phyloP scores from a whole-genome alignment of 148 eudicot genomes.

The Rhododendron ferrugineum region DNA sequence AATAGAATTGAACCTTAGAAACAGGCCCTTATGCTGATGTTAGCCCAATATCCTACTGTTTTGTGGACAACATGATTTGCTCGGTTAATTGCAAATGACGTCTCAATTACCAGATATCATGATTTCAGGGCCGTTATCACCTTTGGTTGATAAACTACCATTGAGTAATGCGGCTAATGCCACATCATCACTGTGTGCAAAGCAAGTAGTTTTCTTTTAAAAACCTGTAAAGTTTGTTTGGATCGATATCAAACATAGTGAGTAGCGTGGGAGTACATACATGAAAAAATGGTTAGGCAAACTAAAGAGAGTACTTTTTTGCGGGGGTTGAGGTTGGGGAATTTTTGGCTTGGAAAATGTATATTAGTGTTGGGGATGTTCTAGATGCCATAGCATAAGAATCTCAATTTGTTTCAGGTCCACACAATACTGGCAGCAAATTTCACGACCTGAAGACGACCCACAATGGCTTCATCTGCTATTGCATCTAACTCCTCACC shows the following conservation, averaged over 20 bases:
- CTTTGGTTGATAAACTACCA: not conserved
- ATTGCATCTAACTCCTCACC: slow-evolving; percentile 39
- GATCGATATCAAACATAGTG: not conserved
- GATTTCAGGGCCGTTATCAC: not conserved
- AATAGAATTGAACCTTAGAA: not conserved
- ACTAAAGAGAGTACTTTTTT: not conserved
- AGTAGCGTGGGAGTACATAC: not conserved
- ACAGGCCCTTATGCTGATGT: not conserved
- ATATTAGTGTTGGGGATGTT: not conserved
- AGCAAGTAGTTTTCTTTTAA: not conserved
- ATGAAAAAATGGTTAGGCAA: not conserved
- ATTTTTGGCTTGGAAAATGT: not conserved
- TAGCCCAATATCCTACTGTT: not conserved
- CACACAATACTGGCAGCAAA: not conserved
- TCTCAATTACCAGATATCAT: not conserved
- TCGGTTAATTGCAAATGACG: not conserved
- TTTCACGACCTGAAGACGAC: not conserved
- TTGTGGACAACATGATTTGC: not conserved
- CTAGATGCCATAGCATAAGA: not conserved
- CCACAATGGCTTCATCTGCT: slow-evolving; percentile 39
- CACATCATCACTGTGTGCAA: not conserved
- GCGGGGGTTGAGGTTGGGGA: too few species aligned
- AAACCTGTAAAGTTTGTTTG: not conserved
- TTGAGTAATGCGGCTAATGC: not conserved
- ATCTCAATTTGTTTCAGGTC: not conserved